These are phyloP conservation scores for Diplocarpon rosae DNA, from an alignment of 2,329 filamentous ascomycete species.

Conservation along the genomic window DNA sequence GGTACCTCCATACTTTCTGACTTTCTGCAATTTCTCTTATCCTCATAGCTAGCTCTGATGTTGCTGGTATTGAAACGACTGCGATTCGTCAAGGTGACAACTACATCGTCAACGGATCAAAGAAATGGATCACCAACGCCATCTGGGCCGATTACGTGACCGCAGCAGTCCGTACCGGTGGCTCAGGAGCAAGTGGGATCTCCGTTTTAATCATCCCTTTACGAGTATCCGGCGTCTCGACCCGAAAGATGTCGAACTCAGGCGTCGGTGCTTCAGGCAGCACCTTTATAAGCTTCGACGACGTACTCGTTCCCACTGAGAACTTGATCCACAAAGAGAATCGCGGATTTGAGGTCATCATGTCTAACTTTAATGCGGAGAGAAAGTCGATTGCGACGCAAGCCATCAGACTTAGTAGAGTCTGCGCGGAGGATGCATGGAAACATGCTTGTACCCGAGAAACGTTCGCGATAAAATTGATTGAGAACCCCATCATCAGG, in stretches of 20 bases:
- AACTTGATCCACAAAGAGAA: slow-evolving; percentile 45
- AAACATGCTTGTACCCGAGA: slow-evolving; percentile 39
- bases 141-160: slow-evolving; percentile 51
- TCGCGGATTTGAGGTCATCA: slow-evolving; percentile 45
- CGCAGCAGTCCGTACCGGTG: slow-evolving; percentile 49
- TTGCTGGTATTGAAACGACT: slow-evolving; percentile 51
- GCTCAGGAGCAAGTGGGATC: slow-evolving; percentile 40
- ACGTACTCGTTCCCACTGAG: slow-evolving; percentile 41
- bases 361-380: slow-evolving; percentile 50
- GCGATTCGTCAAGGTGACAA: slow-evolving; percentile 38
- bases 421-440: slow-evolving; percentile 42
- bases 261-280: slow-evolving; percentile 53
- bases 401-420: slow-evolving; percentile 45
- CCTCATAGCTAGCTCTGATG: slow-evolving; percentile 44
- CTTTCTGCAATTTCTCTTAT: slow-evolving; percentile 3
- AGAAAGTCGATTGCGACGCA: slow-evolving; percentile 45
- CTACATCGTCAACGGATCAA: slow-evolving; percentile 55
- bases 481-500: slow-evolving; percentile 47
- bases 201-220: slow-evolving; percentile 47
- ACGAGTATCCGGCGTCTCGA: slow-evolving; percentile 37
- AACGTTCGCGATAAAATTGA: slow-evolving; percentile 48
- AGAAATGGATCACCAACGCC: slow-evolving; percentile 58
- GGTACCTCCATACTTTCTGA: slow-evolving; percentile 28
- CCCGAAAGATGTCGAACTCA: slow-evolving; percentile 48
- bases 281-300: slow-evolving; percentile 44